These are phyloP conservation scores for Suillus lakei DNA, from an alignment of 768 basidiomycete genomes.

Conservation along the genomic window DNA sequence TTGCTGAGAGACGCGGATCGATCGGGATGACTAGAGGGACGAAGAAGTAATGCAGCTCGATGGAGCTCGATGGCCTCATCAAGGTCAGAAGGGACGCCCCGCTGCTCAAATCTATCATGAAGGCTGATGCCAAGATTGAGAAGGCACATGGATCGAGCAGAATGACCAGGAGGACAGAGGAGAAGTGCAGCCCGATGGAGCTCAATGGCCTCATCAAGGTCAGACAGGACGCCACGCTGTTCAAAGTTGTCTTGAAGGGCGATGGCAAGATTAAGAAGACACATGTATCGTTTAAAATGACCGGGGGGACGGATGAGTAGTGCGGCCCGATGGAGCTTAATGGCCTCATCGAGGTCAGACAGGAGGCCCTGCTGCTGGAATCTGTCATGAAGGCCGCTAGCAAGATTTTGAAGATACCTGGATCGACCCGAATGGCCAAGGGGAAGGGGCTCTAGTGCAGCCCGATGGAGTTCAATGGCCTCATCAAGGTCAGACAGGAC, in stretches of 20 bases:
- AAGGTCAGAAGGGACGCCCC: too few species aligned
- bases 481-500: background rate
- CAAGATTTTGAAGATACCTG: slow-evolving; percentile 1
- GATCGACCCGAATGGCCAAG: background rate
- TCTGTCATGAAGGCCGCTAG: background rate
- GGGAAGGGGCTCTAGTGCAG: slow-evolving; percentile 1
- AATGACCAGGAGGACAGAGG: slow-evolving; percentile 7
- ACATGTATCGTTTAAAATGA: slow-evolving; percentile 14
- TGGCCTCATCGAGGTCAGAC: slow-evolving; percentile 14
- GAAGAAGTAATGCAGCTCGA: too few species aligned
- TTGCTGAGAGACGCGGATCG: too few species aligned
- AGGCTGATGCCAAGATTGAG: too few species aligned
- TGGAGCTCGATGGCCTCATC: too few species aligned
- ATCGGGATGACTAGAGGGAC: too few species aligned
- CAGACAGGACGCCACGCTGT: slow-evolving; percentile 7
- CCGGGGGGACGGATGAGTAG: slow-evolving; percentile 8
- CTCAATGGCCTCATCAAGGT: slow-evolving; percentile 22
- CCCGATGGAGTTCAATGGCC: slow-evolving; percentile 6
- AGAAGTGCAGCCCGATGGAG: slow-evolving; percentile 5
- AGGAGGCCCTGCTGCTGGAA: background rate
- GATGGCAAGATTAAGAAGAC: slow-evolving; percentile 9
- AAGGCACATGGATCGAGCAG: too few species aligned
- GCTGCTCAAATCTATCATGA: too few species aligned
- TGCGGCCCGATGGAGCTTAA: slow-evolving; percentile 11
- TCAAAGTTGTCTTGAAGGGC: slow-evolving; percentile 13